phyloP scores from a whole-genome alignment of 176 grass and related monocot species.

The Melocanna baccifera region DNA sequence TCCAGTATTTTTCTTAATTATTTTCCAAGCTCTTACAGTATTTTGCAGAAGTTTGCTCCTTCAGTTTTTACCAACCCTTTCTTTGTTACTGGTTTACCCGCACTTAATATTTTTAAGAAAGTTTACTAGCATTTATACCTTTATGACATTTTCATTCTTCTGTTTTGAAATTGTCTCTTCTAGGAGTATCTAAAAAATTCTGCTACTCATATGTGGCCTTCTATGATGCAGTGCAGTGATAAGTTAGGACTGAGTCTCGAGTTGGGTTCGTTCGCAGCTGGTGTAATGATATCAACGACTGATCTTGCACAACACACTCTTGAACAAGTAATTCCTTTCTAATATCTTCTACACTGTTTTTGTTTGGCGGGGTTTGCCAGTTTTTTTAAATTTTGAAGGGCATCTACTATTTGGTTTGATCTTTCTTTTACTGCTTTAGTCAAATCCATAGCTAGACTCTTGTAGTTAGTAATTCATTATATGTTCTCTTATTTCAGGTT shows the following conservation, averaged over 20 bases:
- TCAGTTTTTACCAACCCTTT: background rate
- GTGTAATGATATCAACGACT: constrained; percentile 99
- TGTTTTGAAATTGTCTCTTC: background rate
- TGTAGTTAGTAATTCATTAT: constrained; percentile 60
- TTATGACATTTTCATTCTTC: background rate
- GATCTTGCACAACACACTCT: constrained; percentile 97
- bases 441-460: constrained; percentile 31
- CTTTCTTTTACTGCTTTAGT: constrained; percentile 17
- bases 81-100: background rate
- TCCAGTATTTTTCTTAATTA: constrained; percentile 3
- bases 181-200: background rate
- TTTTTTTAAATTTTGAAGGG: background rate
- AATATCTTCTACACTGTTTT: constrained; percentile 1
- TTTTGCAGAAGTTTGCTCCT: constrained; percentile 12
- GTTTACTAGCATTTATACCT: background rate
- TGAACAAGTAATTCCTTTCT: constrained; percentile 71
- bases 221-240: constrained; percentile 89
- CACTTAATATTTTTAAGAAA: background rate
- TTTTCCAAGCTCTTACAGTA: constrained; percentile 1
- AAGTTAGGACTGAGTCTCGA: constrained; percentile 98
- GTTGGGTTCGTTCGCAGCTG: constrained; percentile 97
- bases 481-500: constrained; percentile 85
- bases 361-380: background rate
- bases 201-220: constrained; percentile 31
- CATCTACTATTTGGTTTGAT: background rate